Evolutionary conservation across 2,329 filamentous ascomycete genomes (phyloP).

Genomic region (Penicillium sp.): DNA sequence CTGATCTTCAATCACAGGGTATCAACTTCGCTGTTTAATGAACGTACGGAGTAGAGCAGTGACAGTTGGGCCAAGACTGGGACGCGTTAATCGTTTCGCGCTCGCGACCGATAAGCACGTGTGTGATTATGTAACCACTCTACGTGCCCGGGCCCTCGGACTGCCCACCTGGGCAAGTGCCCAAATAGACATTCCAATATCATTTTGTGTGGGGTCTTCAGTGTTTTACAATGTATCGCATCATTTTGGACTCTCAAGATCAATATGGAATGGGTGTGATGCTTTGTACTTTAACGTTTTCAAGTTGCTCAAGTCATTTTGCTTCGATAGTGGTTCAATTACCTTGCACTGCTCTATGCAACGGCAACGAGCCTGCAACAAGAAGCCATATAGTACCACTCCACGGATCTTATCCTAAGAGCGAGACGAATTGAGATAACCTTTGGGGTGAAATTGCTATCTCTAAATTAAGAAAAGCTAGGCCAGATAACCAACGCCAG

Average conservation of each 20-base stretch:
- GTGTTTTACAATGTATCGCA: not conserved
- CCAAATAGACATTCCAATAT: not conserved
- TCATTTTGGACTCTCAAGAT: not conserved
- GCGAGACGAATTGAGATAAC: not conserved
- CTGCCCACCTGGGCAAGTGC: not conserved
- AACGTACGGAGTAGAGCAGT: not conserved
- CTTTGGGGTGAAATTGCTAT: conserved; percentile 17
- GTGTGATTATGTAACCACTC: conserved; percentile 15
- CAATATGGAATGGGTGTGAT: not conserved
- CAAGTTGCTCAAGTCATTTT: not conserved
- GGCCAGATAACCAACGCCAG: conserved; percentile 8
- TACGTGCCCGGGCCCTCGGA: not conserved
- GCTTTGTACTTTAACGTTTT: not conserved
- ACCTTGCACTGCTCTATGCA: not conserved
- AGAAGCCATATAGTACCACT: not conserved
- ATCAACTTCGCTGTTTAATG: not conserved
- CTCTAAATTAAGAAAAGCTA: conserved; percentile 14
- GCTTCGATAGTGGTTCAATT: not conserved
- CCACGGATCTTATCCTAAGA: not conserved
- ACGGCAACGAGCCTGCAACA: not conserved
- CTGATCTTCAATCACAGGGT: not conserved
- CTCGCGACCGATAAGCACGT: conserved; percentile 28
- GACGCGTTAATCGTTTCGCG: conserved; percentile 27
- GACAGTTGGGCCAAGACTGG: conserved; percentile 14
- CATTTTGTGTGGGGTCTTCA: not conserved